Percentiles rank a stretch among this genome's conserved stretches.
These are phyloP conservation scores for Colletotrichum filicis DNA, from an alignment of 2,329 filamentous ascomycete species.

Conservation along the genomic window DNA sequence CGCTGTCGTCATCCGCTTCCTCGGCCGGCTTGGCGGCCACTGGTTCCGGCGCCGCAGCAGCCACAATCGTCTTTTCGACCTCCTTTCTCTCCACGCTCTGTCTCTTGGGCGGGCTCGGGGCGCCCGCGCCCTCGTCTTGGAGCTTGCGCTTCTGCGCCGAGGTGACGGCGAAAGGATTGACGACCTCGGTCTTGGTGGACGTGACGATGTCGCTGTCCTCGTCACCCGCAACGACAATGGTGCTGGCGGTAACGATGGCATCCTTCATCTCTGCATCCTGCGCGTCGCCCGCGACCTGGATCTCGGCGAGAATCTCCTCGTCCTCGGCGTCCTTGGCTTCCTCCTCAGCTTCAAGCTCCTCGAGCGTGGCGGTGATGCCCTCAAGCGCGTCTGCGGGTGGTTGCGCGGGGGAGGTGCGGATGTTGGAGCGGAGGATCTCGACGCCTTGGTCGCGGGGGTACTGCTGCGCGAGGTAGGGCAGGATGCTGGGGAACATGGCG, in stretches of 20 bases:
- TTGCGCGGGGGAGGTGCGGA: constrained; percentile 53
- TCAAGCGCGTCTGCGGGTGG: constrained; percentile 15
- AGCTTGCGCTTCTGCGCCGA: constrained; percentile 54
- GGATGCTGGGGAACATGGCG: constrained; percentile 75
- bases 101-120: constrained; percentile 41
- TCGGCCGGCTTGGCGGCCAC: constrained; percentile 35
- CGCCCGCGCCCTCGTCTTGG: constrained; percentile 41
- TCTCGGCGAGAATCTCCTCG: constrained; percentile 44
- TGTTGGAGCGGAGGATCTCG: constrained; percentile 75
- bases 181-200: constrained; percentile 39
- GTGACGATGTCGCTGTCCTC: constrained; percentile 38
- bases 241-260: background rate
- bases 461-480: constrained; percentile 80
- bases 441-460: constrained; percentile 73
- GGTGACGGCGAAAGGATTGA: constrained; percentile 27
- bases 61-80: constrained; percentile 5
- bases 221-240: constrained; percentile 20
- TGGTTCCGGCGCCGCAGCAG: constrained; percentile 9
- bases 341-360: constrained; percentile 48
- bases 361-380: constrained; percentile 33
- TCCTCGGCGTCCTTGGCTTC: constrained; percentile 58
- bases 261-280: constrained; percentile 46
- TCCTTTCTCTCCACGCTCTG: constrained; percentile 31
- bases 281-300: constrained; percentile 50
- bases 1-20: constrained; percentile 55